phyloP scores from a whole-genome alignment of 2,329 filamentous ascomycete genomes.

The Cladosporium colombiae region DNA sequence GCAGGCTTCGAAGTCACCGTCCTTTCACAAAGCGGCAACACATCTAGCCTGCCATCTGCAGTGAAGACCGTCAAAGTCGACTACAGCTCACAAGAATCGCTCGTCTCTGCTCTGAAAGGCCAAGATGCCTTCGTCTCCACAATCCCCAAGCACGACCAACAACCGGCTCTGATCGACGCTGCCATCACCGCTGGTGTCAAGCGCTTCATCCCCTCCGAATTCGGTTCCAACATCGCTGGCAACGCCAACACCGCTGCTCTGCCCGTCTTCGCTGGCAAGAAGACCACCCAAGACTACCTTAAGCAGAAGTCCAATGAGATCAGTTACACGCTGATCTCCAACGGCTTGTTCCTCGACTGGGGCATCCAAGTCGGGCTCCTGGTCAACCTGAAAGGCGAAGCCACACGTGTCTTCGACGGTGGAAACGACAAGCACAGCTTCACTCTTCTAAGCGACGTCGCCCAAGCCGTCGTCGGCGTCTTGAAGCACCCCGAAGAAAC shows the following conservation, averaged over 20 bases:
- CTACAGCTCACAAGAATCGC: constrained; percentile 34
- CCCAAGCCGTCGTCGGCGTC: constrained; percentile 36
- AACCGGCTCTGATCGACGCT: constrained; percentile 42
- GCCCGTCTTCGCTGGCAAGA: constrained; percentile 43
- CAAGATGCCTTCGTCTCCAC: constrained; percentile 43
- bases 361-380: constrained; percentile 35
- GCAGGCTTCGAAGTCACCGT: constrained; percentile 39
- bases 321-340: constrained; percentile 39
- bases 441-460: constrained; percentile 36
- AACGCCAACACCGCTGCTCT: constrained; percentile 39
- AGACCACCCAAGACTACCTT: constrained; percentile 22
- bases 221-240: constrained; percentile 32
- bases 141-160: constrained; percentile 32
- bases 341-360: constrained; percentile 42
- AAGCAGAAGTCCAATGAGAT: constrained; percentile 10
- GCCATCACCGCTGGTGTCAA: constrained; percentile 42
- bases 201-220: constrained; percentile 47
- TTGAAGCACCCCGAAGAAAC: constrained; percentile 39
- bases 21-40: constrained; percentile 33
- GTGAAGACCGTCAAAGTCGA: constrained; percentile 36
- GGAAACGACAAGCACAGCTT: constrained; percentile 38
- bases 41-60: constrained; percentile 30
- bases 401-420: constrained; percentile 38
- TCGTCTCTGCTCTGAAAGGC: constrained; percentile 39
- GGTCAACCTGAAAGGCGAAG: constrained; percentile 32